These are phyloP conservation scores for Sporopachydermia lactativora DNA, from an alignment of 805 yeast species.

Conservation along the genomic window DNA sequence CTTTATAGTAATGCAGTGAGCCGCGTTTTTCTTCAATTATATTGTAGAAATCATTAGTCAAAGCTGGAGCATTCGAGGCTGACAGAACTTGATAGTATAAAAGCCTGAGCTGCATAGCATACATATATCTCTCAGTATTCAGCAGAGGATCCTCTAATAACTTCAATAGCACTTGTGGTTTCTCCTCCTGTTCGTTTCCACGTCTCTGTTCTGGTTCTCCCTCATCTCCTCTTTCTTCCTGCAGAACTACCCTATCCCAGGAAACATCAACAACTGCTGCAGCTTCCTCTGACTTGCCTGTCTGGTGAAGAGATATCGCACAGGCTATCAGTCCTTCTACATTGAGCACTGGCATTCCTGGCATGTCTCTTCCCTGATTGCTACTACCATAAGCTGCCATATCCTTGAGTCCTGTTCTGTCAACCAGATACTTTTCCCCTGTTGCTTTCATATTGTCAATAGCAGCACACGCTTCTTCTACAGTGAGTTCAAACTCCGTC, in stretches of 20 bases:
- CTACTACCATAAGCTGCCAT: slow-evolving; percentile 1
- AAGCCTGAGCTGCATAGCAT: background rate
- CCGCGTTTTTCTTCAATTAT: background rate
- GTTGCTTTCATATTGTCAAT: too few species aligned
- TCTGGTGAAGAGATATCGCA: background rate
- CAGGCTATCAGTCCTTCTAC: background rate
- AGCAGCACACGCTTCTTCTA: too few species aligned
- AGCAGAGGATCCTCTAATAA: background rate
- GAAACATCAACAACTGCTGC: background rate
- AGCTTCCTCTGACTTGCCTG: background rate
- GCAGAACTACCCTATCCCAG: background rate
- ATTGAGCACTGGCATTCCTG: too few species aligned
- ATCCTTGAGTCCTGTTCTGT: too few species aligned
- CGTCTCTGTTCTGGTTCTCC: background rate
- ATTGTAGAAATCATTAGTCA: background rate
- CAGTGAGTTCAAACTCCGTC: too few species aligned
- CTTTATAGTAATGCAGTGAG: slow-evolving; percentile 2
- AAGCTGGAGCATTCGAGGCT: background rate
- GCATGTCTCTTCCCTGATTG: too few species aligned
- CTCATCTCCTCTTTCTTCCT: background rate
- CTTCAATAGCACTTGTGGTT: background rate
- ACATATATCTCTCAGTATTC: background rate
- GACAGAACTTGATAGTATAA: background rate
- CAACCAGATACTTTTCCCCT: too few species aligned
- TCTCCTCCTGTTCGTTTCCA: too few species aligned